Base-by-base conservation (phyloP, 2,329 filamentous ascomycete species). In the Fusarium cicatricum region DNA sequence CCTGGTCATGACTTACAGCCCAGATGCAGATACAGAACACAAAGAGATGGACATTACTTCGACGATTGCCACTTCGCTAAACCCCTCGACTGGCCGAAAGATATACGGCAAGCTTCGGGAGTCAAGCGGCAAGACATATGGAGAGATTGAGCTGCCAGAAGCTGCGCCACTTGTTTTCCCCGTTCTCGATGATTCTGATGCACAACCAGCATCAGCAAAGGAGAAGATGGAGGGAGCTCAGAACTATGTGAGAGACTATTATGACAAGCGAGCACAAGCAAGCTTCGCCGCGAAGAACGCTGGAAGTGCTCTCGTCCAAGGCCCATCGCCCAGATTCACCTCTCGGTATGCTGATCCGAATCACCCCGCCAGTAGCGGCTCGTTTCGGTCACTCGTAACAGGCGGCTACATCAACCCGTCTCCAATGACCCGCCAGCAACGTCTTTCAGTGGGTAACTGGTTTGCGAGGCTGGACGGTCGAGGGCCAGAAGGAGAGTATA, bases 361-460 rank as follows among this genome's bases (percentile, higher is more conserved):
- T 17, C 59, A 58, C n/a, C 57, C 55, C 17, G 59, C 52, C 4
- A 45, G 49, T 9, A 55, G 59, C 17, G 59, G 59, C 11, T 60
- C 56, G 19, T 62, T 58, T 38, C 37, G 59, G 16, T 64, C 56
- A 2, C 43, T 64, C 2, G 33, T 64, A 4, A 62, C 61, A 11
- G 61, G 61, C 21, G 59, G 50, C 3, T 15, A 40, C 11, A 43
- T 64, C 3, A 57, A 55, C 10, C 59, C 61, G 29, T 51, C 56
- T 6, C 16, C 58, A 2, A 55, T 59, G 36, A 41, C 34, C 11
- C 16, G 33, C 5, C n/a, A n/a, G n/a, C 17, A 36, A 8, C 33
- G 16, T 32, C 15, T 38, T 11, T 16, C 29, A 0, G 28, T 34
- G 11, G 23, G 31, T 4, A 31, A 14, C 12, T 21, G 28, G 29